A percentile compares a stretch with the other conserved stretches of the same genome.
phyloP scores from a whole-genome alignment of 805 yeast genomes.

The Wickerhamiella galacta region DNA sequence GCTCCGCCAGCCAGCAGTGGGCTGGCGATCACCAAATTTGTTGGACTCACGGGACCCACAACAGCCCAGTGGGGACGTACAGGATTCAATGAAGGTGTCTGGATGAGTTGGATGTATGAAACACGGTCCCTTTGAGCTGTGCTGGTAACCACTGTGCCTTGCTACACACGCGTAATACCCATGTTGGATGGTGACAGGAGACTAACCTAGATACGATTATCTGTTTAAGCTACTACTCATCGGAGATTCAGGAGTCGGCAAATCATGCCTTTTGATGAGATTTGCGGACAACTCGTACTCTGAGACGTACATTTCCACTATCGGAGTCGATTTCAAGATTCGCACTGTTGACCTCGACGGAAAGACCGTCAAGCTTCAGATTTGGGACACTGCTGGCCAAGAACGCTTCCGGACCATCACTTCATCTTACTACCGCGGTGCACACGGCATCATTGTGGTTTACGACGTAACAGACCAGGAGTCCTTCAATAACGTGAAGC shows the following conservation, averaged over 20 bases:
- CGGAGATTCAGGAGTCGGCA: constrained; percentile 62
- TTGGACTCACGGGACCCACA: too few relatives aligned
- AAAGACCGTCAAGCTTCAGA: constrained; percentile 80
- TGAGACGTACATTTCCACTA: constrained; percentile 91
- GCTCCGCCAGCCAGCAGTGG: too few relatives aligned
- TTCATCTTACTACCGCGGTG: constrained; percentile 93
- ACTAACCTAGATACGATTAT: constrained; percentile 70
- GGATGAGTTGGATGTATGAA: not conserved
- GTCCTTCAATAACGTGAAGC: constrained; percentile 81
- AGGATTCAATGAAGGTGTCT: not conserved
- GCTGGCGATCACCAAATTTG: too few relatives aligned
- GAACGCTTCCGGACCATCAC: constrained; percentile 96
- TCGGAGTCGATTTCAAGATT: constrained; percentile 95
- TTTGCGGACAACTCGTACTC: constrained; percentile 94
- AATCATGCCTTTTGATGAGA: constrained; percentile 69
- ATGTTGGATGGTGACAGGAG: not conserved
- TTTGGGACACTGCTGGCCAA: constrained; percentile 99
- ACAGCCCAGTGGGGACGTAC: too few relatives aligned
- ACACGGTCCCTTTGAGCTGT: not conserved
- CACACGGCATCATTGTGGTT: constrained; percentile 95
- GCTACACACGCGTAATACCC: not conserved
- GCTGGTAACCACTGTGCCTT: not conserved
- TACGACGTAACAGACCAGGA: constrained; percentile 93
- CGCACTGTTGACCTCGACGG: constrained; percentile 91
- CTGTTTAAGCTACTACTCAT: constrained; percentile 84